Evolutionary conservation across 2,329 filamentous ascomycete species (phyloP).

Genomic region (Alternaria triticimaculans): DNA sequence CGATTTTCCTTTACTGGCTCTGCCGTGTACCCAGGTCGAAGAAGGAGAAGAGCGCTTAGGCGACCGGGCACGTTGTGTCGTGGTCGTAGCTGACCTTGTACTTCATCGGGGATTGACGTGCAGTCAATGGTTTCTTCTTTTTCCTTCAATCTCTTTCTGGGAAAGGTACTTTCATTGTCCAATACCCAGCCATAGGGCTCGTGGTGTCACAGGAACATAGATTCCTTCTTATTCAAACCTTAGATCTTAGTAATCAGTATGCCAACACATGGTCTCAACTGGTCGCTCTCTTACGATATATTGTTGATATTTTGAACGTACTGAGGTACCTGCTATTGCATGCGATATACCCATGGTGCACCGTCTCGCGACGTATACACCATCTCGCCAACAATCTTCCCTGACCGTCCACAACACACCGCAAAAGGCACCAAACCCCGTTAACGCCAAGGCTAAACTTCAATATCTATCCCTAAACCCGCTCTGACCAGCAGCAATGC

Average conservation of each 20-base stretch:
- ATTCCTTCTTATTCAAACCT: not conserved
- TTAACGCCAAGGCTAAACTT: slow-evolving; percentile 31
- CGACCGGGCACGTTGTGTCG: not conserved
- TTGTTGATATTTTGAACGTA: not conserved
- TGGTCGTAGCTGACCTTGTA: not conserved
- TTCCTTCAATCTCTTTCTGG: not conserved
- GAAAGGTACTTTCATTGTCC: not conserved
- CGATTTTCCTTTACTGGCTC: slow-evolving; percentile 61
- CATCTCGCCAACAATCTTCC: not conserved
- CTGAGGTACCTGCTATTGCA: not conserved
- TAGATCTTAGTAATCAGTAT: not conserved
- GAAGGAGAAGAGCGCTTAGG: slow-evolving; percentile 36
- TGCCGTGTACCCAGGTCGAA: slow-evolving; percentile 58
- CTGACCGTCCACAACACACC: not conserved
- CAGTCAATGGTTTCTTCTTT: not conserved
- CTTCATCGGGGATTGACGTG: not conserved
- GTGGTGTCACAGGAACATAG: not conserved
- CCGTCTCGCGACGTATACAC: not conserved
- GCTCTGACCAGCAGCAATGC: slow-evolving; percentile 12
- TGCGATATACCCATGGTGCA: not conserved
- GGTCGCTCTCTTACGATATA: not conserved
- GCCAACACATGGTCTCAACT: not conserved
- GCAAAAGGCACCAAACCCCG: slow-evolving; percentile 2
- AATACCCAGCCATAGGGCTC: not conserved
- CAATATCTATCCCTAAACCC: slow-evolving; percentile 11